Base-by-base conservation (phyloP, 306 rosid species). In the Sphenostylis stenocarpa region DNA sequence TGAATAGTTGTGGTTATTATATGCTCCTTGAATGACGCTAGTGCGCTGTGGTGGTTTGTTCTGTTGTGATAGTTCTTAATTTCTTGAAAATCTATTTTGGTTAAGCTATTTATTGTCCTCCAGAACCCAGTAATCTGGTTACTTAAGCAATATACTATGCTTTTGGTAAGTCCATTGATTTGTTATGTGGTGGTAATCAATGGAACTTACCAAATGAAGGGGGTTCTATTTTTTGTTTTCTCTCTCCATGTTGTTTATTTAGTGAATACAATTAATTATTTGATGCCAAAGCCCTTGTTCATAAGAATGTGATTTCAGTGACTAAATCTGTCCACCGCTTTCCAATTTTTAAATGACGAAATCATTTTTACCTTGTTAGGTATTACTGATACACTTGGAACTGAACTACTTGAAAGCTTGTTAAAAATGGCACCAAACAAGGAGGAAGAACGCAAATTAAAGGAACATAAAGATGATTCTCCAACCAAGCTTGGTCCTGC, bases 351-450 rank as follows among this genome's bases (percentile, higher is more conserved):
- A 0, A 31, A 31, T 31, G 34, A 34, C 52, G 49, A 17, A 68
- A n/a, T 26, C 56, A 28, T 19, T 48, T n/a, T 82, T 70, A 9
- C 41, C 64, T 70, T 78, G 67, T 76, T 82, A 95, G 99, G 99
- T 62, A 84, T 84, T 76, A 88, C 92, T 5, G 99, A 95, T 76
- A 89, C 93, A 15, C 96, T 95, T 77, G 97, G 97, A 75, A 82
- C 89, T 4, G 99, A 95, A 60, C 78, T 90, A 51, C 97, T 95
- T 64, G 99, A 95, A 81, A 90, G 97, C 83, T 84, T 95, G 80
- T 77, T 95, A 86, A 95, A 89, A 87, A 95, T 95, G 99, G 97
- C 97, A 26, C 99, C 97, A 1, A 95, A 90, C 76, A 95, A 92
- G 88, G 99, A 95, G 79, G 99, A 95, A 82, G 99, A 92, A 45